These are phyloP conservation scores for Plasmodium cynomolgi DNA, from an alignment of 169 alveolate species.

Conservation along the genomic window DNA sequence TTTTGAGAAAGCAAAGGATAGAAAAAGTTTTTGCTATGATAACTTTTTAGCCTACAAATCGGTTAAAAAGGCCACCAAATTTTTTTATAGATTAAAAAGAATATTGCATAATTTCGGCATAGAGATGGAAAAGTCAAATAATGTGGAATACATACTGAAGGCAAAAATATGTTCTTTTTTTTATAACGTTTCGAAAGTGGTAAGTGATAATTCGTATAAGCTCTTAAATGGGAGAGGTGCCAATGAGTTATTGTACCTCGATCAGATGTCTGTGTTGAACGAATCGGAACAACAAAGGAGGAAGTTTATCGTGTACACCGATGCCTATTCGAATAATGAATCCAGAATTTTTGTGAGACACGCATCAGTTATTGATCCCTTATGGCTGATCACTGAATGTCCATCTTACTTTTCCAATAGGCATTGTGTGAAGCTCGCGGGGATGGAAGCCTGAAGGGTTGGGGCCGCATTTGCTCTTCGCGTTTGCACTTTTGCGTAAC, in stretches of 20 bases:
- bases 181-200: slow-evolving; percentile 68
- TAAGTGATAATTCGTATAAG: slow-evolving; percentile 29
- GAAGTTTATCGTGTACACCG: slow-evolving; percentile 72
- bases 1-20: slow-evolving; percentile 51
- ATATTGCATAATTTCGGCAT: slow-evolving; percentile 55
- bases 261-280: slow-evolving; percentile 46
- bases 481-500: not conserved
- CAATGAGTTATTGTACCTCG: slow-evolving; percentile 8
- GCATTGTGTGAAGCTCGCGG: not conserved
- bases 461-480: not conserved
- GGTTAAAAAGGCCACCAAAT: slow-evolving; percentile 29
- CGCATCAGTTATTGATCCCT: slow-evolving; percentile 49
- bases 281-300: slow-evolving; percentile 29
- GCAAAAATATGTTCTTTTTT: slow-evolving; percentile 59
- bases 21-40: slow-evolving; percentile 52
- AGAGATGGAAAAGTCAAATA: slow-evolving; percentile 36
- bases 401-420: slow-evolving; percentile 57
- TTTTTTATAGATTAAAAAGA: slow-evolving; percentile 40
- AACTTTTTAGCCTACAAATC: slow-evolving; percentile 60
- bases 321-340: slow-evolving; percentile 53
- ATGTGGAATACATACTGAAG: slow-evolving; percentile 37
- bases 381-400: slow-evolving; percentile 10
- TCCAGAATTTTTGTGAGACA: slow-evolving; percentile 47
- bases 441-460: slow-evolving; percentile 1
- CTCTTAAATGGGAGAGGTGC: slow-evolving; percentile 27